Evolutionary conservation across 257 asterid species (phyloP).

Genomic region (Gentiana straminea): DNA sequence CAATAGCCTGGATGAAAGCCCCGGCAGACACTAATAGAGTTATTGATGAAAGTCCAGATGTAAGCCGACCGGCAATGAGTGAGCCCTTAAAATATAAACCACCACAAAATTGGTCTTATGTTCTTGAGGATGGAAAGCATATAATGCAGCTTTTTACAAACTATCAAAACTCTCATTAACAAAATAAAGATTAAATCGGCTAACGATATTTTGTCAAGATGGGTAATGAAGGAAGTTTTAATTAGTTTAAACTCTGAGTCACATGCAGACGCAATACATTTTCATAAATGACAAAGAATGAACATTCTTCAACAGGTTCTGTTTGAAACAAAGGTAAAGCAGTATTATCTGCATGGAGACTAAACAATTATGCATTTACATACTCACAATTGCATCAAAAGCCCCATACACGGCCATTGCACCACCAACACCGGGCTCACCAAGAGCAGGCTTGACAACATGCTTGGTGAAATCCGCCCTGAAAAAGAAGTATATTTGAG

Average conservation of each 20-base stretch:
- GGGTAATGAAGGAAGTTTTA: not conserved
- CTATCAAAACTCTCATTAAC: too few relatives aligned
- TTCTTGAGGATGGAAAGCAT: too few relatives aligned
- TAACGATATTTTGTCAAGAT: too few relatives aligned
- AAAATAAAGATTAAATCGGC: too few relatives aligned
- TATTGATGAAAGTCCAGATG: slow-evolving; percentile 69
- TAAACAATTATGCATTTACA: slow-evolving; percentile 1
- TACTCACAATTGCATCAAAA: slow-evolving; percentile 84
- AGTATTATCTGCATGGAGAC: not conserved
- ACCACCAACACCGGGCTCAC: slow-evolving; percentile 96
- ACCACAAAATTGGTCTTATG: not conserved
- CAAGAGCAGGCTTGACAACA: slow-evolving; percentile 68
- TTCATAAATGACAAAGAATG: not conserved
- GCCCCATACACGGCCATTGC: slow-evolving; percentile 90
- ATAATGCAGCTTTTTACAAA: too few relatives aligned
- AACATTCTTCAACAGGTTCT: too few relatives aligned
- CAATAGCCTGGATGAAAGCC: slow-evolving; percentile 58
- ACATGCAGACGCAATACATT: not conserved
- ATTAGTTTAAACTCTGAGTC: not conserved
- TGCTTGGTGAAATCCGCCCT: slow-evolving; percentile 97
- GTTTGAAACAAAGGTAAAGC: too few relatives aligned
- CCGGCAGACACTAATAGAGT: slow-evolving; percentile 68
- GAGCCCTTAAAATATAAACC: slow-evolving; percentile 46
- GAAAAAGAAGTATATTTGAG: slow-evolving; percentile 4
- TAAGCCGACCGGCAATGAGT: slow-evolving; percentile 69